Conservation (phyloP, 441 rosid genomes). For the Eutrema salsugineum region DNA sequence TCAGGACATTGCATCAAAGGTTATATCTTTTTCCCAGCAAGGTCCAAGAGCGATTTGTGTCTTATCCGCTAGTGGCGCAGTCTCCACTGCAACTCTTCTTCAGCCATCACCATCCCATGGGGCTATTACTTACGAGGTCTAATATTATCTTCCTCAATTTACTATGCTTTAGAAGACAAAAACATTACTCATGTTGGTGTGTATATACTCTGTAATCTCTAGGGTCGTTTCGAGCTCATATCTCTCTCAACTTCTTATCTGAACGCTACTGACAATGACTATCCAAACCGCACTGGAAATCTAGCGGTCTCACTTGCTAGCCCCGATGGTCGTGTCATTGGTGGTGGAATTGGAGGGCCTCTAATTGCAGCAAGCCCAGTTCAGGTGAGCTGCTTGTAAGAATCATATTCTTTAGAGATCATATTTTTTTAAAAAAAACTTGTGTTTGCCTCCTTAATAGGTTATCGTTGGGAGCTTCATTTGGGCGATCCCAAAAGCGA, state of each 20-base stretch:
- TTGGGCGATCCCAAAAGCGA: slow-evolving; percentile 69
- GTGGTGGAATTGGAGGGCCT: slow-evolving; percentile 89
- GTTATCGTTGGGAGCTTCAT: slow-evolving; percentile 87
- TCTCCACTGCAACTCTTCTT: slow-evolving; percentile 65
- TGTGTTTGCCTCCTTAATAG: slow-evolving; percentile 30
- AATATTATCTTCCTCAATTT: background rate
- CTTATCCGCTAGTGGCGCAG: slow-evolving; percentile 61
- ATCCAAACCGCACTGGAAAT: slow-evolving; percentile 63
- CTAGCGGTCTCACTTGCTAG: slow-evolving; percentile 85
- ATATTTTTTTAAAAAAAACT: background rate
- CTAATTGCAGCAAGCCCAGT: slow-evolving; percentile 85
- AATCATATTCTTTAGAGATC: background rate
- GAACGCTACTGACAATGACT: slow-evolving; percentile 42
- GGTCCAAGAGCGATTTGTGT: slow-evolving; percentile 73
- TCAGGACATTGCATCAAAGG: slow-evolving; percentile 83
- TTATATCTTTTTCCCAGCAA: slow-evolving; percentile 78
- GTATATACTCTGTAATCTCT: slow-evolving; percentile 1
- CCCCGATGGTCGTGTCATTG: slow-evolving; percentile 90
- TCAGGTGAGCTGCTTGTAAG: slow-evolving; percentile 45
- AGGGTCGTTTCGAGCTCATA: slow-evolving; percentile 92
- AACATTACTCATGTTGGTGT: background rate
- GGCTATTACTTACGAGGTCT: slow-evolving; percentile 71
- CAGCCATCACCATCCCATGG: slow-evolving; percentile 64
- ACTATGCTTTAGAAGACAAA: background rate
- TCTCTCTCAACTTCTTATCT: slow-evolving; percentile 83